A percentile compares a stretch with the other conserved stretches of the same genome.
Conservation (phyloP, 306 rosid genomes). For the Abrus pulchellus region DNA sequence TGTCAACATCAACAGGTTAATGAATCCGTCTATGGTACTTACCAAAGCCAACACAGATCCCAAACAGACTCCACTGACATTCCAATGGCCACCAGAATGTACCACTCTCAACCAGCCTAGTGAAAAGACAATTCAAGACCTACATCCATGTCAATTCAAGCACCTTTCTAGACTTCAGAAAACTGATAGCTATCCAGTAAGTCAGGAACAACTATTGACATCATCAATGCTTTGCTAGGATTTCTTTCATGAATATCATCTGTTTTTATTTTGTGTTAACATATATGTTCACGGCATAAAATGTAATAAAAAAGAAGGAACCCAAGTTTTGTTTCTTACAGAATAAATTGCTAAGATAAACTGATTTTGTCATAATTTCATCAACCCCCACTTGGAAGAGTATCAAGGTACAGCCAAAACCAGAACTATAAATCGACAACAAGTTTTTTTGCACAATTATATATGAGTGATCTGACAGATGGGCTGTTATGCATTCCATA, state of each 20-base stretch:
- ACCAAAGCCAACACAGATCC: constrained; percentile 19
- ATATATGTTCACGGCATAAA: not conserved
- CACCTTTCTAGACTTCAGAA: constrained; percentile 13
- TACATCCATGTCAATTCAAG: not conserved
- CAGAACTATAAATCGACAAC: not conserved
- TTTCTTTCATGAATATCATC: not conserved
- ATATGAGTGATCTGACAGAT: not conserved
- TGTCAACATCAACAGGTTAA: constrained; percentile 15
- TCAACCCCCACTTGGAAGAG: constrained; percentile 15
- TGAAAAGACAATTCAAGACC: constrained; percentile 24
- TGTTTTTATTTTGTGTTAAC: not conserved
- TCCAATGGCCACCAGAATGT: constrained; percentile 11
- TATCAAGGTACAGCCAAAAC: constrained; percentile 20
- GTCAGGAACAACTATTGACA: constrained; percentile 1
- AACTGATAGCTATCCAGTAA: not conserved
- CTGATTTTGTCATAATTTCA: not conserved
- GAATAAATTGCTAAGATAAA: not conserved
- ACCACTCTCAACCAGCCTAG: not conserved
- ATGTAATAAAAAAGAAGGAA: not conserved
- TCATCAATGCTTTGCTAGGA: not conserved
- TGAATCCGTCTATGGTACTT: constrained; percentile 8
- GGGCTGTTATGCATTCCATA: not conserved
- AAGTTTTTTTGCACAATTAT: not conserved
- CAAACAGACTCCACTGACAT: constrained; percentile 31
- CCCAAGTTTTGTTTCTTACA: not conserved